These are phyloP conservation scores for Ilex asprella DNA, from an alignment of 257 asterid genomes.

Conservation along the genomic window DNA sequence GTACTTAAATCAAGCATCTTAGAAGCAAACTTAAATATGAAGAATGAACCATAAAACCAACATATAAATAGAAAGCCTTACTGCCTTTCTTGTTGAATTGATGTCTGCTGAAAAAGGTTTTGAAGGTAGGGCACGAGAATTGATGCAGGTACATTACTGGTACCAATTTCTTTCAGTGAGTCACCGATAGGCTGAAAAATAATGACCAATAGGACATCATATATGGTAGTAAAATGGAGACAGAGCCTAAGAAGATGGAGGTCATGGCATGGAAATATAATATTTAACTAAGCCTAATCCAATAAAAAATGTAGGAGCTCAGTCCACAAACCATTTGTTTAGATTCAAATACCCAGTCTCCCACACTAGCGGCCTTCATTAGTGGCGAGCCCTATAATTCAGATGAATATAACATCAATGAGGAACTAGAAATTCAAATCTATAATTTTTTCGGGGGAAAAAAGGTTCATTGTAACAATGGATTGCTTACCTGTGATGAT, in stretches of 20 bases:
- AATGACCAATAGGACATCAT: slow-evolving; percentile 14
- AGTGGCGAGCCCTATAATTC: slow-evolving; percentile 72
- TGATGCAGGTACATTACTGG: slow-evolving; percentile 60
- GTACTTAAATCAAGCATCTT: not conserved
- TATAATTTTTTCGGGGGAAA: slow-evolving; percentile 8
- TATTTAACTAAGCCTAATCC: not conserved
- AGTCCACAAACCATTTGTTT: slow-evolving; percentile 61
- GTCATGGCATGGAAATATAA: not conserved
- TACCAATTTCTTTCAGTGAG: slow-evolving; percentile 51
- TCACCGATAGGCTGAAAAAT: slow-evolving; percentile 60
- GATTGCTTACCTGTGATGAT: slow-evolving; percentile 62
- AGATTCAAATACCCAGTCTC: slow-evolving; percentile 78
- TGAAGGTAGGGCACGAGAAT: slow-evolving; percentile 92
- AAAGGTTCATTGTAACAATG: slow-evolving; percentile 16
- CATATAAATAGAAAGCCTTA: slow-evolving; percentile 9
- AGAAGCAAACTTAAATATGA: slow-evolving; percentile 2
- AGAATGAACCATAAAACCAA: slow-evolving; percentile 2
- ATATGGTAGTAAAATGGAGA: not conserved
- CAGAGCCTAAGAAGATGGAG: not conserved
- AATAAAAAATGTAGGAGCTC: slow-evolving; percentile 7
- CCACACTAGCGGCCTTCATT: slow-evolving; percentile 94
- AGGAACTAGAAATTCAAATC: slow-evolving; percentile 17
- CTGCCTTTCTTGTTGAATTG: slow-evolving; percentile 83
- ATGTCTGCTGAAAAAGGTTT: slow-evolving; percentile 91
- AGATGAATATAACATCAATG: slow-evolving; percentile 22